Evolutionary conservation across 2,329 filamentous ascomycete genomes (phyloP).

Genomic region (Raffaelea deltoideospora): DNA sequence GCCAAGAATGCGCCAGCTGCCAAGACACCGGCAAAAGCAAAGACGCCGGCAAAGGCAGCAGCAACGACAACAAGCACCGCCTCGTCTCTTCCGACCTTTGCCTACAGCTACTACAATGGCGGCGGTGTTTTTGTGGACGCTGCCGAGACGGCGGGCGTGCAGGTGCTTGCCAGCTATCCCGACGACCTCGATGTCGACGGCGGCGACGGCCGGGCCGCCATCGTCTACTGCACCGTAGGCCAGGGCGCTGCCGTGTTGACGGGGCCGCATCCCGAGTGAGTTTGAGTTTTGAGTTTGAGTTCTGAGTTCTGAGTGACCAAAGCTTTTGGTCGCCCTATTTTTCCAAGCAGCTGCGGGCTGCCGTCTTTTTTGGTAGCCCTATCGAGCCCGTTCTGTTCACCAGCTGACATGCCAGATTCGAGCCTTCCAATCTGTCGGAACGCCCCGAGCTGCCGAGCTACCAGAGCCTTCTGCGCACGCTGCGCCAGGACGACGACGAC

Average conservation of each 20-base stretch:
- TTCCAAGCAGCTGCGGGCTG: no score
- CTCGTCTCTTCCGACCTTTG: conserved; percentile 37
- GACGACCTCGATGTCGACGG: conserved; percentile 63
- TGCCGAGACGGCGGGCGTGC: conserved; percentile 44
- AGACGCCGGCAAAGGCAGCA: no score
- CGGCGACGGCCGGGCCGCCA: conserved; percentile 58
- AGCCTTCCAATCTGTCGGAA: conserved; percentile 58
- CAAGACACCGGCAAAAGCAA: no score
- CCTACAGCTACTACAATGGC: conserved; percentile 81
- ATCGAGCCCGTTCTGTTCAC: neutral
- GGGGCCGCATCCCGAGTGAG: conserved; percentile 80
- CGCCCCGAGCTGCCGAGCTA: conserved; percentile 56
- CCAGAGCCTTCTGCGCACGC: conserved; percentile 47
- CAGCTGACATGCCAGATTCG: conserved; percentile 46
- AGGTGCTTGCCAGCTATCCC: conserved; percentile 69
- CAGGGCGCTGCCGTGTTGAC: conserved; percentile 67
- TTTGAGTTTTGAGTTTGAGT: neutral
- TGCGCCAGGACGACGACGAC: conserved; percentile 49
- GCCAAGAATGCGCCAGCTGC: no score
- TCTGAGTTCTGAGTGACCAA: neutral
- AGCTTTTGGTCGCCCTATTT: no score
- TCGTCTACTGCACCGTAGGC: conserved; percentile 72
- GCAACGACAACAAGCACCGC: conserved; percentile 9
- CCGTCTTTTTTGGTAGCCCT: neutral
- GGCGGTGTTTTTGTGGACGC: conserved; percentile 86